phyloP scores from a whole-genome alignment of 257 asterid species.

The Nemophila menziesii region DNA sequence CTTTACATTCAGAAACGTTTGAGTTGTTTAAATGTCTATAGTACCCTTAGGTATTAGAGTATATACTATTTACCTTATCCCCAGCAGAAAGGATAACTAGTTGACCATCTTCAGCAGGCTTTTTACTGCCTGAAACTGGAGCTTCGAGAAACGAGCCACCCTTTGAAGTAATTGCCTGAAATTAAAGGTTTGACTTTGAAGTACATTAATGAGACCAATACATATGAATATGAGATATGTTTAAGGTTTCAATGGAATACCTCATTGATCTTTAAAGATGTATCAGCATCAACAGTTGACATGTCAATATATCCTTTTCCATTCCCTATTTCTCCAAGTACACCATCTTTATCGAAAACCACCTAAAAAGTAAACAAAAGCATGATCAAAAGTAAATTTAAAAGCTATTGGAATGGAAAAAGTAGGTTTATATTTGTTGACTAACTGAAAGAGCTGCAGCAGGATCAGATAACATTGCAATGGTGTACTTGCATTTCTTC shows the following conservation, averaged over 20 bases:
- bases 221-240: no score
- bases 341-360: slow-evolving; percentile 77
- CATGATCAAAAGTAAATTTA: neutral
- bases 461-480: slow-evolving; percentile 92
- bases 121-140: slow-evolving; percentile 98
- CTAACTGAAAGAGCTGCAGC: slow-evolving; percentile 90
- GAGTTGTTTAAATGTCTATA: neutral
- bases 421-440: slow-evolving; percentile 3
- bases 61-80: slow-evolving; percentile 55
- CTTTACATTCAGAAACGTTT: slow-evolving; percentile 23
- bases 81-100: slow-evolving; percentile 96
- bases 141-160: slow-evolving; percentile 84
- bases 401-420: neutral
- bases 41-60: neutral
- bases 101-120: slow-evolving; percentile 99
- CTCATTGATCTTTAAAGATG: slow-evolving; percentile 80
- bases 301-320: slow-evolving; percentile 93
- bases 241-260: slow-evolving; percentile 16
- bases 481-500: slow-evolving; percentile 89
- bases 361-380: slow-evolving; percentile 36
- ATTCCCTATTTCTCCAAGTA: slow-evolving; percentile 58
- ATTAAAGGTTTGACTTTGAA: slow-evolving; percentile 1
- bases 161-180: slow-evolving; percentile 69
- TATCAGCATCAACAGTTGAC: slow-evolving; percentile 98
- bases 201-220: slow-evolving; percentile 1